Conservation (phyloP, 805 yeast genomes). For the Candida methanosorbosa region DNA sequence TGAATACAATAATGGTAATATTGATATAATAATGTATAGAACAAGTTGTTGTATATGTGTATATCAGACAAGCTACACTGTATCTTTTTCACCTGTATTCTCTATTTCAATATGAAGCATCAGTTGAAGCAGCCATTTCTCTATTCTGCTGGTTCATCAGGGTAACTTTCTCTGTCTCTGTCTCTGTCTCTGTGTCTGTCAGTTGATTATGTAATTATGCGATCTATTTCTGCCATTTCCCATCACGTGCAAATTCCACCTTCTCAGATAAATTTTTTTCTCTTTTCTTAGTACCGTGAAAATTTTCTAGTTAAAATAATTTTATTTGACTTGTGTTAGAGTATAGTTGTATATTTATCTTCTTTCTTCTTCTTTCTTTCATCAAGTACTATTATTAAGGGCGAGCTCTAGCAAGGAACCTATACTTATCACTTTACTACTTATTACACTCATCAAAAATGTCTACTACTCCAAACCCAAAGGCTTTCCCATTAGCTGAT, state of each 20-base stretch:
- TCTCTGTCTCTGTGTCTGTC: no score
- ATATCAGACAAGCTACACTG: no score
- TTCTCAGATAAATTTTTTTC: background rate
- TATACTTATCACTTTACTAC: constrained; percentile 6
- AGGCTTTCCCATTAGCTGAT: constrained; percentile 98
- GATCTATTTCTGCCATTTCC: background rate
- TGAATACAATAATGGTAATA: no score
- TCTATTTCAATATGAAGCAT: no score
- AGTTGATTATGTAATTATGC: no score
- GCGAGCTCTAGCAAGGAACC: constrained; percentile 52
- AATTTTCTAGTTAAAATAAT: background rate
- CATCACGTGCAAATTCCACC: background rate
- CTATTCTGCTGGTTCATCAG: no score
- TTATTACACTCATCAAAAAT: constrained; percentile 23
- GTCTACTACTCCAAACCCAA: constrained; percentile 91
- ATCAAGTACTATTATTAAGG: constrained; percentile 15
- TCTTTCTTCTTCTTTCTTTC: background rate
- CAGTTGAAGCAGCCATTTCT: no score
- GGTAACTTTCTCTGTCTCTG: no score
- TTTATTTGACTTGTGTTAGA: background rate
- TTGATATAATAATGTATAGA: no score
- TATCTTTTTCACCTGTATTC: no score
- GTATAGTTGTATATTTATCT: background rate
- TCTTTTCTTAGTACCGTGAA: background rate
- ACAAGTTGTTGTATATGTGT: no score